Evolutionary conservation across 2,329 filamentous ascomycete species (phyloP), one percentile per base, ranked within the genome.

Genomic region (Fusarium sp.): DNA sequence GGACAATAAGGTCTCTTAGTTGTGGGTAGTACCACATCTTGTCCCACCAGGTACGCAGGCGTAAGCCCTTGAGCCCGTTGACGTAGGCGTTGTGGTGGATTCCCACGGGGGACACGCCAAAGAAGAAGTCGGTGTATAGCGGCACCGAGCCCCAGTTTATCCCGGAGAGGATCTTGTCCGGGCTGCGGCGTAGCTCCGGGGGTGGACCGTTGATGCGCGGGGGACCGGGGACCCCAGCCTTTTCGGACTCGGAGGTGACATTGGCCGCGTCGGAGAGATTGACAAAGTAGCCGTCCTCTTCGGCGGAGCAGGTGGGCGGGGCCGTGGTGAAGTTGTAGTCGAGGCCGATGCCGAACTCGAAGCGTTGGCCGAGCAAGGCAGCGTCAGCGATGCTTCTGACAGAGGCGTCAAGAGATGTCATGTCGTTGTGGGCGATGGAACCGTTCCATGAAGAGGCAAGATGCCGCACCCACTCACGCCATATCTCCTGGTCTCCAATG

Each of bases 301-400:
- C 79, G 11, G 82, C 77, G 1, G 81, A 83, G 71, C 81, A 82
- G 5, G 80, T 83, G 3, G 81, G 79, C 9, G 79, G 80, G 12
- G 81, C 80, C 1, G 82, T 83, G 53, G 77, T 79, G 61, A 81
- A 83, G 72, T 79, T 80, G 78, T 83, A 82, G 63, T 83, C 82
- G 5, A 84, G 69, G 0, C 82, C 82, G 24, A 84, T 84, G 7
- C 82, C 81, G 22, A 82, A 84, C 51, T 84, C 82, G 53, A 84
- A 83, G 5, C 76, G 73, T 20, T 73, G 67, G 2, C 80, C 81
- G 2, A 65, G 38, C 12, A 81, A 56, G 6, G 81, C 78, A 0
- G 74, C 77, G 14, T 77, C 62, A 12, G 79, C 81, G 6, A 84
- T 72, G 14, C 8, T 49, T 5, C 75, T 63, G 0, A 81, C 64